Percentiles rank a stretch among this genome's conserved stretches.
Evolutionary conservation across 2,329 filamentous ascomycete genomes (phyloP).

Genomic region (Hawksworthiomyces lignivorus): DNA sequence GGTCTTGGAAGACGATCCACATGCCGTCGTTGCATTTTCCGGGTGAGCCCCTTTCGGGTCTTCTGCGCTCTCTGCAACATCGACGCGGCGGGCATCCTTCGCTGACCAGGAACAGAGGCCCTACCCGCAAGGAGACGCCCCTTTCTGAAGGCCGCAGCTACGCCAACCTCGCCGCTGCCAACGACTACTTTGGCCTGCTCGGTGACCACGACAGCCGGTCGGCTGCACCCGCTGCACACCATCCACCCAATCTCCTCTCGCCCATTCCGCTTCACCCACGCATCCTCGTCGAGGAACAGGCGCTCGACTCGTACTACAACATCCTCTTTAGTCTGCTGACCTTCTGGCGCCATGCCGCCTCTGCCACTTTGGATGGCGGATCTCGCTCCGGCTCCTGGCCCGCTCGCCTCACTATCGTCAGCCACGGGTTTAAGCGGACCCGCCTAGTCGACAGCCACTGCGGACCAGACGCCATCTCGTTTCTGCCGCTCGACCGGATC

Average conservation of each 20-base stretch:
- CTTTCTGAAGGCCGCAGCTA: slow-evolving; percentile 59
- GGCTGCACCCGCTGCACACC: slow-evolving; percentile 7
- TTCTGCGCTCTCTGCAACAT: neutral
- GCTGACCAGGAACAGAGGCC: slow-evolving; percentile 49
- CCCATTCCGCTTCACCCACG: slow-evolving; percentile 19
- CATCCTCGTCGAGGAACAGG: slow-evolving; percentile 58
- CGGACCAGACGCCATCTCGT: slow-evolving; percentile 44
- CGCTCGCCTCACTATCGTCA: slow-evolving; percentile 51
- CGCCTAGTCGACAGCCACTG: slow-evolving; percentile 60
- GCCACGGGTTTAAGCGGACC: slow-evolving; percentile 60
- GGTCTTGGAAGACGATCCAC: slow-evolving; percentile 37
- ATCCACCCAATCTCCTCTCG: too few relatives aligned
- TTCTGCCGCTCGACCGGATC: slow-evolving; percentile 33
- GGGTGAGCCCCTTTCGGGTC: slow-evolving; percentile 39
- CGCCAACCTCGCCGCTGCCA: slow-evolving; percentile 40
- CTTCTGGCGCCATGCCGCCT: slow-evolving; percentile 43
- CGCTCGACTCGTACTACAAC: slow-evolving; percentile 82
- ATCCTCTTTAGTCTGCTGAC: slow-evolving; percentile 62
- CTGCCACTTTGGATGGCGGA: too few relatives aligned
- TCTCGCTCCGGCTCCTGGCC: slow-evolving; percentile 50
- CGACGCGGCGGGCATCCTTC: too few relatives aligned
- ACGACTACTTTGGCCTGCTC: slow-evolving; percentile 38
- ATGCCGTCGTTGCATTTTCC: slow-evolving; percentile 59
- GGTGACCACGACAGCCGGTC: neutral
- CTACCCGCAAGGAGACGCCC: slow-evolving; percentile 50